phyloP scores from a whole-genome alignment of 352 stramenopile species.

The Phytopythium helicoides region DNA sequence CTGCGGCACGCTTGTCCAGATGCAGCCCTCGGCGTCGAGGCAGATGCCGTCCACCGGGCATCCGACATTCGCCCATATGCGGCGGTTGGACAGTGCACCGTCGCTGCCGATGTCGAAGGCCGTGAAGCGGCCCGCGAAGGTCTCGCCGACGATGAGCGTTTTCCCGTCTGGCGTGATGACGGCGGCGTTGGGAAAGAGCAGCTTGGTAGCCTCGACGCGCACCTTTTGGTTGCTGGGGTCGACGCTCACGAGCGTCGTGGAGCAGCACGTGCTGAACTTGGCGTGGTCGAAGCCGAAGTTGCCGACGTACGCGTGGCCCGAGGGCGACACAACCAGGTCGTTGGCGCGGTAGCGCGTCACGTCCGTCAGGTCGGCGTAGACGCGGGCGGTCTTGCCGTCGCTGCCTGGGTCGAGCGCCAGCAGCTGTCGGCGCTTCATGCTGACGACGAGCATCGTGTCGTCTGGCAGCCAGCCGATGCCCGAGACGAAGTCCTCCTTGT shows the following conservation, averaged over 20 bases:
- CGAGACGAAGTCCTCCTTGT: slow-evolving; percentile 43
- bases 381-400: slow-evolving; percentile 9
- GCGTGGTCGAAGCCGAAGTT: slow-evolving; percentile 63
- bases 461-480: slow-evolving; percentile 61
- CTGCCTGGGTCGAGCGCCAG: slow-evolving; percentile 28
- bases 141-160: slow-evolving; percentile 64
- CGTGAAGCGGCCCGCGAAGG: slow-evolving; percentile 36
- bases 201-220: slow-evolving; percentile 44
- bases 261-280: slow-evolving; percentile 20
- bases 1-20: slow-evolving; percentile 55
- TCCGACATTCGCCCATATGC: slow-evolving; percentile 52
- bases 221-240: slow-evolving; percentile 33
- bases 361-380: slow-evolving; percentile 51
- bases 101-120: slow-evolving; percentile 50
- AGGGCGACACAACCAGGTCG: slow-evolving; percentile 46
- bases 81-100: slow-evolving; percentile 43
- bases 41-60: slow-evolving; percentile 50
- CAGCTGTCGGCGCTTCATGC: slow-evolving; percentile 36
- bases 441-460: slow-evolving; percentile 29
- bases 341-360: slow-evolving; percentile 53
- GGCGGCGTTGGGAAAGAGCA: slow-evolving; percentile 59
- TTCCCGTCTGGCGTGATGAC: slow-evolving; percentile 65
- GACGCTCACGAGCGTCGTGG: slow-evolving; percentile 61
- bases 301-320: slow-evolving; percentile 47
- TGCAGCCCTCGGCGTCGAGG: slow-evolving; percentile 59